These are phyloP conservation scores for Periglandula ipomoeae DNA, from an alignment of 2,329 filamentous ascomycete genomes.

Conservation along the genomic window DNA sequence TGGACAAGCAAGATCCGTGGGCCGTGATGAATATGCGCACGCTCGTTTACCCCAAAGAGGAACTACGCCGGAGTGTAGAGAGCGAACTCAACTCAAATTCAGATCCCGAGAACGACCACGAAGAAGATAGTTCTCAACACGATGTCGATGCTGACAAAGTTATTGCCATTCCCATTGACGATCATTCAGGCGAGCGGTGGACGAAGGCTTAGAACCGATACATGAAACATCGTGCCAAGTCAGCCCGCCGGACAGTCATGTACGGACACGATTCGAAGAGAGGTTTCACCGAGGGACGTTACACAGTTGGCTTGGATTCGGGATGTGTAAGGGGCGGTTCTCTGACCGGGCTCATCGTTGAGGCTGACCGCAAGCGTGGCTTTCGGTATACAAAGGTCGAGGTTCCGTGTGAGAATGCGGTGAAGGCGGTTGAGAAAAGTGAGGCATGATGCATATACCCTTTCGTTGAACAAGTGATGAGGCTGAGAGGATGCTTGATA, in stretches of 20 bases:
- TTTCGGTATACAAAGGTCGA: slow-evolving; percentile 30
- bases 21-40: slow-evolving; percentile 90
- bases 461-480: no score
- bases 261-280: slow-evolving; percentile 79
- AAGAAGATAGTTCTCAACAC: slow-evolving; percentile 1
- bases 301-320: slow-evolving; percentile 78
- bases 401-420: slow-evolving; percentile 26
- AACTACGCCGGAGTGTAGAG: slow-evolving; percentile 27
- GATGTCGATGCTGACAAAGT: slow-evolving; percentile 11
- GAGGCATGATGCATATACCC: background rate
- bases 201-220: slow-evolving; percentile 50
- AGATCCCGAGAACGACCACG: background rate
- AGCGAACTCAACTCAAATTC: background rate
- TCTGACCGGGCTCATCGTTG: slow-evolving; percentile 69
- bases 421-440: background rate
- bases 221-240: slow-evolving; percentile 27
- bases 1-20: slow-evolving; percentile 65
- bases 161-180: slow-evolving; percentile 29
- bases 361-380: slow-evolving; percentile 30
- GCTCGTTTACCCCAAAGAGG: slow-evolving; percentile 46
- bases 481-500: no score
- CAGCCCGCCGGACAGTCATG: slow-evolving; percentile 55
- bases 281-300: slow-evolving; percentile 53
- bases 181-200: slow-evolving; percentile 54
- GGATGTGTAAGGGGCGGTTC: slow-evolving; percentile 68